Evolutionary conservation across 768 basidiomycete species (phyloP).

Genomic region (Cystofilobasidium macerans): DNA sequence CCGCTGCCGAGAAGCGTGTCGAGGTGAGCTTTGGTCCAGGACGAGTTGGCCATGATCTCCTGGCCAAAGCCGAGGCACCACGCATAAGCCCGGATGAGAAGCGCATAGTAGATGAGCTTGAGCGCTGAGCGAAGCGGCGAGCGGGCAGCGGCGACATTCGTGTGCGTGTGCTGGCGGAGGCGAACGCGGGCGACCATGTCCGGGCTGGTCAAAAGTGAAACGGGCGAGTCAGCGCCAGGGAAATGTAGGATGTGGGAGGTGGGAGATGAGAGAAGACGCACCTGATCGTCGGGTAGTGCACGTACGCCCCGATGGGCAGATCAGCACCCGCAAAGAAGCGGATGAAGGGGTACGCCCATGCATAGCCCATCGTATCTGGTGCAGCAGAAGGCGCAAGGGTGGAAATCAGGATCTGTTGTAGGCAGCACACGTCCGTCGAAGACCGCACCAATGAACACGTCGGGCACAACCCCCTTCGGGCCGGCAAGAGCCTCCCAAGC

Average conservation of each 20-base stretch:
- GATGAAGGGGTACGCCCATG: conserved; percentile 79
- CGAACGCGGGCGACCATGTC: conserved; percentile 80
- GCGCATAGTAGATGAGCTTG: conserved; percentile 66
- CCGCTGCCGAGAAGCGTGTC: conserved; percentile 49
- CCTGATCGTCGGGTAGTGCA: conserved; percentile 86
- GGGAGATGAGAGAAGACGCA: too few relatives aligned
- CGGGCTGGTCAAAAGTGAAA: conserved; percentile 44
- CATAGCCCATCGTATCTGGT: conserved; percentile 94
- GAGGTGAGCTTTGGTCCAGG: conserved; percentile 84
- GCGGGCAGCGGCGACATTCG: conserved; percentile 53
- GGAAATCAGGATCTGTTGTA: conserved; percentile 6
- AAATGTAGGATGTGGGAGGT: too few relatives aligned
- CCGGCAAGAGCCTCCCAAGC: conserved; percentile 65
- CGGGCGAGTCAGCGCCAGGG: background rate
- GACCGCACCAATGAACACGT: conserved; percentile 72
- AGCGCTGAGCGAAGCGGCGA: conserved; percentile 48
- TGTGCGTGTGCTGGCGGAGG: conserved; percentile 50
- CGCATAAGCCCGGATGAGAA: conserved; percentile 76
- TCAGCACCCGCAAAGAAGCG: conserved; percentile 45
- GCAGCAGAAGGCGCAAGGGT: conserved; percentile 3
- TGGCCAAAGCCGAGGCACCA: conserved; percentile 56
- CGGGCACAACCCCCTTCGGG: conserved; percentile 56
- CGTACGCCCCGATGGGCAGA: conserved; percentile 75
- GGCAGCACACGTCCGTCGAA: background rate
- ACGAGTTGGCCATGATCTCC: conserved; percentile 77